Conservation (phyloP, 1,284 basidiomycete genomes). For the Puccinia polysora region DNA sequence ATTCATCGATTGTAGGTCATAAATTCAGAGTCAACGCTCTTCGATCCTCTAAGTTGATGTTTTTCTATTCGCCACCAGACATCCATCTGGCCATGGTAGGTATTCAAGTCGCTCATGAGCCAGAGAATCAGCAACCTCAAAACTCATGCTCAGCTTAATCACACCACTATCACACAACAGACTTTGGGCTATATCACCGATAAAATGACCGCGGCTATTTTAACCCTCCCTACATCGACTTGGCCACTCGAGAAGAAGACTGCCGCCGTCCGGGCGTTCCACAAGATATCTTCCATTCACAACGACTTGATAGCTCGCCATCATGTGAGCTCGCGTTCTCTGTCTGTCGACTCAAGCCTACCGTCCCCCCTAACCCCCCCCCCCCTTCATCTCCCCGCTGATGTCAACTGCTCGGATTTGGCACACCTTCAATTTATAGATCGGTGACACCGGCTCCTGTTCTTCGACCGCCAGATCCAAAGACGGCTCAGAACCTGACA, state of each 20-base stretch:
- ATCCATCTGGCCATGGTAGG: conserved; percentile 40
- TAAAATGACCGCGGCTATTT: conserved; percentile 30
- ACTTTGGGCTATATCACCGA: conserved; percentile 36
- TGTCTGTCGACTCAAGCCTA: too few species aligned
- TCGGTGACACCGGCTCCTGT: too few species aligned
- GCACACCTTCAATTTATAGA: too few species aligned
- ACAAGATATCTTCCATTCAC: conserved; percentile 34
- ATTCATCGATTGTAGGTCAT: conserved; percentile 34
- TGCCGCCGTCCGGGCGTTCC: conserved; percentile 20
- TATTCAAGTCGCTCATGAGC: background rate
- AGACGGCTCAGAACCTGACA: too few species aligned
- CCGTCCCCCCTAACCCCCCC: too few species aligned
- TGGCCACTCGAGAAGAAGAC: conserved; percentile 38
- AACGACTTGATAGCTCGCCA: conserved; percentile 39
- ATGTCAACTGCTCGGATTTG: too few species aligned
- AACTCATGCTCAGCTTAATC: background rate
- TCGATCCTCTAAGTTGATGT: background rate
- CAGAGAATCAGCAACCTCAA: background rate
- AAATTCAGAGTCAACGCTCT: background rate
- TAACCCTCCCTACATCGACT: conserved; percentile 25
- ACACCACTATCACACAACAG: conserved; percentile 2
- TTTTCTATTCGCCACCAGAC: conserved; percentile 3
- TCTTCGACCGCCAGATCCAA: too few species aligned
- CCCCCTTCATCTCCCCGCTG: too few species aligned
- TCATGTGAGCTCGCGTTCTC: too few species aligned